A percentile compares a stretch with the other conserved stretches of the same genome.
These are phyloP conservation scores for Candida labiduridarum DNA, from an alignment of 1,139 yeast species.

Conservation along the genomic window DNA sequence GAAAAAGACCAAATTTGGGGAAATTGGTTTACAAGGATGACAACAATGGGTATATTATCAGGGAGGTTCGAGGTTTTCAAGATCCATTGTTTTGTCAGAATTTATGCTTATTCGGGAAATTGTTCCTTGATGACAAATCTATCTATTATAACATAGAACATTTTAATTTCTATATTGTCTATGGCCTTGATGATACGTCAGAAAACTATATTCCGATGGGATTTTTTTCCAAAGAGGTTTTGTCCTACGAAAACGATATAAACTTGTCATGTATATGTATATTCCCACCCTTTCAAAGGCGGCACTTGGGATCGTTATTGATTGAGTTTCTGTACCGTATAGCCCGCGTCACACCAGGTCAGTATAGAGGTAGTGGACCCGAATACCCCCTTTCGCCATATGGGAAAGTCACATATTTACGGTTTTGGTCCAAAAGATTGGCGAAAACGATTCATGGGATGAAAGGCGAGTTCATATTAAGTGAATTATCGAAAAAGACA, in stretches of 20 bases:
- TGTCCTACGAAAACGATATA: slow-evolving; percentile 77
- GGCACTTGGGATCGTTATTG: slow-evolving; percentile 73
- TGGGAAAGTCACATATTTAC: slow-evolving; percentile 71
- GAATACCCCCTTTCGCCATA: slow-evolving; percentile 86
- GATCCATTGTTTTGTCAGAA: slow-evolving; percentile 77
- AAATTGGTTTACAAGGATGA: slow-evolving; percentile 67
- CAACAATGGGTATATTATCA: slow-evolving; percentile 47
- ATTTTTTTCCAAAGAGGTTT: slow-evolving; percentile 83
- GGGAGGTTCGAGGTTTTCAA: slow-evolving; percentile 66
- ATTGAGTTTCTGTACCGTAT: slow-evolving; percentile 83
- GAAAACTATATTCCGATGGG: slow-evolving; percentile 68
- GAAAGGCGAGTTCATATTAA: slow-evolving; percentile 42
- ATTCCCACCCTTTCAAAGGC: slow-evolving; percentile 89
- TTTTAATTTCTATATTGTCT: slow-evolving; percentile 78
- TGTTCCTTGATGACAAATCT: slow-evolving; percentile 89
- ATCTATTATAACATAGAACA: slow-evolving; percentile 77
- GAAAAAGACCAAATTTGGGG: slow-evolving; percentile 55
- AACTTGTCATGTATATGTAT: slow-evolving; percentile 89
- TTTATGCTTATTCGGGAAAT: slow-evolving; percentile 79
- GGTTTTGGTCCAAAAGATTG: slow-evolving; percentile 69
- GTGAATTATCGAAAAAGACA: slow-evolving; percentile 56
- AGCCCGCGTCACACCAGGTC: slow-evolving; percentile 54
- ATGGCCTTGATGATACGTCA: slow-evolving; percentile 41
- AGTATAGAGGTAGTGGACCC: slow-evolving; percentile 78
- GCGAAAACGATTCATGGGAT: slow-evolving; percentile 21